Evolutionary conservation across 2,329 filamentous ascomycete genomes (phyloP).

Genomic region (Aureobasidium melanogenum): DNA sequence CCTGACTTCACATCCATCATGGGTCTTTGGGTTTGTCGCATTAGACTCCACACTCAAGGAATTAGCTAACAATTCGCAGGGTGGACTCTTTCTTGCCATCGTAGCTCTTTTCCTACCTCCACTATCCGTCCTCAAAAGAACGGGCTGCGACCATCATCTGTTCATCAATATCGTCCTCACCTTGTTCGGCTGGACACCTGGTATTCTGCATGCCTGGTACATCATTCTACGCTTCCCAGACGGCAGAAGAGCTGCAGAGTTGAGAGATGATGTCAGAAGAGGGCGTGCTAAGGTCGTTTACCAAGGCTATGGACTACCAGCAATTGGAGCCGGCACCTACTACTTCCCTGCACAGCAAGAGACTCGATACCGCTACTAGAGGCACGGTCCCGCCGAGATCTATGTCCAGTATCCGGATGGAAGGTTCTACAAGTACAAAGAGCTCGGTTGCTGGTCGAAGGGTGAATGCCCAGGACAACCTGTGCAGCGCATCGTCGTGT

Average conservation of each 20-base stretch:
- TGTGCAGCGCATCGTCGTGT: not conserved
- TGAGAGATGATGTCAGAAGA: not conserved
- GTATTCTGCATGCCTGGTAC: slow-evolving; percentile 12
- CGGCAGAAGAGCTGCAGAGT: not conserved
- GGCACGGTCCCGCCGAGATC: not conserved
- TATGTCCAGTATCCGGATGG: not conserved
- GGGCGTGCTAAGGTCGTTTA: not conserved
- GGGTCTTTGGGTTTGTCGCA: not conserved
- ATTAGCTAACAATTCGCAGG: not conserved
- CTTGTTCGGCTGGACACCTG: slow-evolving; percentile 31
- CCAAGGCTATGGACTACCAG: not conserved
- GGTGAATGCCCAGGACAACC: not conserved
- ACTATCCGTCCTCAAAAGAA: slow-evolving; percentile 82
- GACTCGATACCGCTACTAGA: not conserved
- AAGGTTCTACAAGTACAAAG: not conserved
- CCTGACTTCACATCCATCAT: not conserved
- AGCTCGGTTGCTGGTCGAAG: not conserved
- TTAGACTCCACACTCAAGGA: too few relatives aligned
- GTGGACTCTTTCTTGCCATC: slow-evolving; percentile 30
- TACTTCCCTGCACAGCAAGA: not conserved
- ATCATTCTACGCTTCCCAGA: slow-evolving; percentile 11
- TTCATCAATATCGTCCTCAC: slow-evolving; percentile 86
- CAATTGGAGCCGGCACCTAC: not conserved
- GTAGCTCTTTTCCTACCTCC: slow-evolving; percentile 82
- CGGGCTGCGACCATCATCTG: slow-evolving; percentile 72